Evolutionary conservation across 768 basidiomycete genomes (phyloP), one percentile per base, ranked within the genome.

Genomic region (Amanita rimosa): DNA sequence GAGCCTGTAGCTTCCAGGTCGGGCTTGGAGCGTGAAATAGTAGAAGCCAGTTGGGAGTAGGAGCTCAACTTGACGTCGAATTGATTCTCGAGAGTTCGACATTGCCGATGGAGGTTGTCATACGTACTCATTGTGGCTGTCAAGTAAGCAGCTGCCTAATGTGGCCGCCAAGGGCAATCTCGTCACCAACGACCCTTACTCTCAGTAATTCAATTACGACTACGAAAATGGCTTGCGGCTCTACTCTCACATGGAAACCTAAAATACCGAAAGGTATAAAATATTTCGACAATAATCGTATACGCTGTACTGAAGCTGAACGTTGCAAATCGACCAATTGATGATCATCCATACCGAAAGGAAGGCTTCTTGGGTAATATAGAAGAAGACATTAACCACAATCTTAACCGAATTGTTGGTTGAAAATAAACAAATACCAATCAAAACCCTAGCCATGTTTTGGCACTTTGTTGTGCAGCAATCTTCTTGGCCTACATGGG

Each of bases 41-140:
- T 72, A 3, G 85, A 77, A 6, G 87, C 91, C 36, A 96, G 71
- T 56, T 90, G 87, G 16, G 90, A 80, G 65, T 98, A 98, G 8
- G 89, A 74, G 0, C 90, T 90, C 26, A 99, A 74, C 63, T 96
- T 95, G 27, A 85, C 70, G 60, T 96, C 91, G 54, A 98, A 86
- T 19, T 91, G 75, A 40, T 91, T 90, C 62, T 98, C 95, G 22
- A 97, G 79, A 4, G 93, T 93, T 58, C 94, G 75, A 66, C 90
- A 90, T 64, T 95, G 92, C 47, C 92, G 72, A 58, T 96, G 87
- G 27, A 97, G 74, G 48, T 84, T 78, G 57, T 98, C 95, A 69
- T 93, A 94, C 55, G 70, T 80, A 50, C 83, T 72, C 85, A 88
- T 90, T 3, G 62, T 67, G 13, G 41, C 14, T 14, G n/a, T 38